Evolutionary conservation across 441 rosid genomes (phyloP), one percentile per base, ranked within the genome.

Genomic region (Viola pubescens): DNA sequence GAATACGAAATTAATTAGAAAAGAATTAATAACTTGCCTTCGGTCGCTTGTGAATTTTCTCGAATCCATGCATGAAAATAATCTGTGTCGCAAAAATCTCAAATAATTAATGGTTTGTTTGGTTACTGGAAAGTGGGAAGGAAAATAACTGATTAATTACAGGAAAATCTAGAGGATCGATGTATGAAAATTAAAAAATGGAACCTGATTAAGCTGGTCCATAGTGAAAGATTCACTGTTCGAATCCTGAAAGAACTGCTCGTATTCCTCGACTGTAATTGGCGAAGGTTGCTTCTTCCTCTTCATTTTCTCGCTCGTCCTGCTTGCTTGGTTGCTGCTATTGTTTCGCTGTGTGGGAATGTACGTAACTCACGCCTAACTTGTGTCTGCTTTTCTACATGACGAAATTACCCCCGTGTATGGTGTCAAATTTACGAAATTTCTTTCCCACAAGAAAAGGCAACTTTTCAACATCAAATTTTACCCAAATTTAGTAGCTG

Each of bases 11-110:
- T 4, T 1, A 5, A 6, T 3, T 2, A 8, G 16, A 50, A 54
- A 39, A 0, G n/a, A n/a, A 16, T 16, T 14, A 26, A 11, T 0
- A 0, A 26, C 53, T 47, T 58, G 54, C 71, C 64, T 58, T 52
- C 12, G 37, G 61, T 5, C 63, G 61, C 43, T 34, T 58, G 61
- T 53, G 61, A 45, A 58, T 43, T 54, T 58, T 71, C 37, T 12
- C 53, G 68, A 71, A 71, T 66, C 75, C 58, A 10, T 62, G 61
- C 38, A 65, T 37, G 4, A 49, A 58, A 42, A 71, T 66, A 10
- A 58, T 52, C 71, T 68, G 13, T 5, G 1, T 4, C 0, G 5
- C 9, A 6, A 1, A n/a, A 5, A 42, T 44, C 47, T 37, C 12
- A 47, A 45, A 2, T 4, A 51, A 4, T 0, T 4, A 44, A 10